These are phyloP conservation scores for Pseudopithomyces chartarum DNA, from an alignment of 2,329 filamentous ascomycete genomes.

Conservation along the genomic window DNA sequence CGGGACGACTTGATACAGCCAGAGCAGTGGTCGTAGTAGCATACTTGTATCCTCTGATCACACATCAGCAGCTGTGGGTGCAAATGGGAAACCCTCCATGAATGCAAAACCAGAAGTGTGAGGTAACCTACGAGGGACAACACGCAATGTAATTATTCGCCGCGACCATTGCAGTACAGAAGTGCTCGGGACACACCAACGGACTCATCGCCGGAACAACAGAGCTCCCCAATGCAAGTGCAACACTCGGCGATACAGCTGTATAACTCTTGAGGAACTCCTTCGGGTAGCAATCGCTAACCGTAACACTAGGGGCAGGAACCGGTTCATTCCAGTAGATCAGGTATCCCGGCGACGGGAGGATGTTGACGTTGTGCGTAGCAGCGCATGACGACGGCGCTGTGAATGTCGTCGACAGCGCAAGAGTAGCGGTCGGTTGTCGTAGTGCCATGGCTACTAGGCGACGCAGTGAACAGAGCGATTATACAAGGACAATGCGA, in stretches of 20 bases:
- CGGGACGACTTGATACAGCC: conserved; percentile 1
- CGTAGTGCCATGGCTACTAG: not conserved
- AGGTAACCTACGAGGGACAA: conserved; percentile 27
- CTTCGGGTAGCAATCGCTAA: conserved; percentile 27
- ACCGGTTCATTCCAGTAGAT: conserved; percentile 32
- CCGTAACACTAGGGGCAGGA: conserved; percentile 18
- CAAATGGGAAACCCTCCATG: too few relatives aligned
- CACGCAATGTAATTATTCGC: conserved; percentile 28
- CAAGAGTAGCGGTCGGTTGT: conserved; percentile 16
- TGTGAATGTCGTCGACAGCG: conserved; percentile 31
- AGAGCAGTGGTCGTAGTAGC: not conserved
- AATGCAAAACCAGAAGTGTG: too few relatives aligned
- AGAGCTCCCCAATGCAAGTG: conserved; percentile 8
- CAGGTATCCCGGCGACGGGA: conserved; percentile 23
- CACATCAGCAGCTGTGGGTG: too few relatives aligned
- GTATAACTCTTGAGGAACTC: conserved; percentile 26
- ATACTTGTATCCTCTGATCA: conserved; percentile 7
- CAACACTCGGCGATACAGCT: conserved; percentile 13
- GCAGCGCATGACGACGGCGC: conserved; percentile 26
- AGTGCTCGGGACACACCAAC: conserved; percentile 26
- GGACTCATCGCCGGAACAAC: conserved; percentile 29
- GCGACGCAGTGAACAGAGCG: too few relatives aligned
- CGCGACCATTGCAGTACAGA: conserved; percentile 18
- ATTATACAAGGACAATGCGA: too few relatives aligned
- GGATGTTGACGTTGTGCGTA: conserved; percentile 20